These are phyloP conservation scores for Lyophyllum atratum DNA, from an alignment of 768 basidiomycete genomes.

Conservation along the genomic window DNA sequence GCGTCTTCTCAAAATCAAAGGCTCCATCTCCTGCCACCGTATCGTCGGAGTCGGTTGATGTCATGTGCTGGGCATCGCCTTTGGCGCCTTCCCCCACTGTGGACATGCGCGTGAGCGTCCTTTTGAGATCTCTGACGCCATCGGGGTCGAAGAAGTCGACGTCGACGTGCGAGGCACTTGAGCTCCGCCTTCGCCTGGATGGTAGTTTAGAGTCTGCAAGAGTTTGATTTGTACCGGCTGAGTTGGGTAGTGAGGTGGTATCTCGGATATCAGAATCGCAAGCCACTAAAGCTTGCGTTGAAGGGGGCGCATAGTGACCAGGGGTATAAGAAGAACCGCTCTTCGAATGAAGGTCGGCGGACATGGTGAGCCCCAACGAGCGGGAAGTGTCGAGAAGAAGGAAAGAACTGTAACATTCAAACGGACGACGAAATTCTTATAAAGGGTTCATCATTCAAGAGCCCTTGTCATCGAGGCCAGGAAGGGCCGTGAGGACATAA, in stretches of 20 bases:
- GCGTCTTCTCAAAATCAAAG: slow-evolving; percentile 39
- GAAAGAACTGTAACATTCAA: too few relatives aligned
- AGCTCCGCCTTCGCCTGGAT: slow-evolving; percentile 7
- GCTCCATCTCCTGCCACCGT: slow-evolving; percentile 26
- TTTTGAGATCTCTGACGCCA: slow-evolving; percentile 44
- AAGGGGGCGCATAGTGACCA: slow-evolving; percentile 10
- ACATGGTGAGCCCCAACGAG: background rate
- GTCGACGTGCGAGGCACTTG: slow-evolving; percentile 34
- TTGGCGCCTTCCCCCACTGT: slow-evolving; percentile 7
- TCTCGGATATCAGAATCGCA: background rate
- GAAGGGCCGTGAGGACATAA: too few relatives aligned
- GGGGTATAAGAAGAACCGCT: slow-evolving; percentile 14
- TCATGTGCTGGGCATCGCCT: background rate
- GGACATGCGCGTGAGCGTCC: slow-evolving; percentile 34
- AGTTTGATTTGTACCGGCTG: background rate
- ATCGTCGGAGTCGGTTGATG: slow-evolving; percentile 22
- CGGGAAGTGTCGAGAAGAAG: too few relatives aligned
- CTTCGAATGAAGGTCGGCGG: background rate
- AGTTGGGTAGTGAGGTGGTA: background rate
- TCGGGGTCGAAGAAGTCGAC: slow-evolving; percentile 56
- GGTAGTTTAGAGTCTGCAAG: slow-evolving; percentile 2
- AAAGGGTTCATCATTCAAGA: too few relatives aligned
- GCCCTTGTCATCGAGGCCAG: too few relatives aligned
- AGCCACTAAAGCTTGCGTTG: slow-evolving; percentile 11
- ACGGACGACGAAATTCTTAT: too few relatives aligned